These are phyloP conservation scores for Phytophthora sp. DNA, from an alignment of 352 stramenopile genomes.

Conservation along the genomic window DNA sequence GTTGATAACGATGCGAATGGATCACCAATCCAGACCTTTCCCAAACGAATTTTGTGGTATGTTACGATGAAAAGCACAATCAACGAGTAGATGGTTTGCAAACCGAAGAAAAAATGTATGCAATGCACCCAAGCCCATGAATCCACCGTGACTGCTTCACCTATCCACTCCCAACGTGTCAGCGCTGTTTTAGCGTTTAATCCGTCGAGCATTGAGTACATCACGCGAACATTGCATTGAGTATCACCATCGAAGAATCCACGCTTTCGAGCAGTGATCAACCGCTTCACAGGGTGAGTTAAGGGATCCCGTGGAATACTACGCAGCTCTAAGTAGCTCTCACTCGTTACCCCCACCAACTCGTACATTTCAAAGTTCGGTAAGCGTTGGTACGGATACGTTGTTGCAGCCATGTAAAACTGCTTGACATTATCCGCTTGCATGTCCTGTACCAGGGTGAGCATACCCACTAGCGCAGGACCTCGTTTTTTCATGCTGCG, in stretches of 20 bases:
- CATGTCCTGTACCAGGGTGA: constrained; percentile 36
- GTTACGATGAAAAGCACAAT: constrained; percentile 35
- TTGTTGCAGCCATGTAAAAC: constrained; percentile 32
- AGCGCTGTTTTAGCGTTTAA: constrained; percentile 20
- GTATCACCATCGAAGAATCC: constrained; percentile 38
- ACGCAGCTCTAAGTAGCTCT: constrained; percentile 27
- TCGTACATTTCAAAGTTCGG: constrained; percentile 40
- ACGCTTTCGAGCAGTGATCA: constrained; percentile 34
- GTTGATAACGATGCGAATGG: constrained; percentile 45
- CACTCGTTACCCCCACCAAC: constrained; percentile 16
- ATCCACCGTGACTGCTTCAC: constrained; percentile 21
- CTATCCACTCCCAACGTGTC: constrained; percentile 25
- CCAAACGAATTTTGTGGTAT: constrained; percentile 32
- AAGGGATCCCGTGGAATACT: constrained; percentile 19
- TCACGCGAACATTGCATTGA: constrained; percentile 33
- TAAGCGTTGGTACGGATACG: constrained; percentile 38
- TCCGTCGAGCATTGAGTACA: constrained; percentile 19
- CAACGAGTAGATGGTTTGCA: constrained; percentile 37
- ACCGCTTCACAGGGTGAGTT: constrained; percentile 28
- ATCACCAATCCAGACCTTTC: constrained; percentile 52
- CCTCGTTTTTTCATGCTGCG: constrained; percentile 21
- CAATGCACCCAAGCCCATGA: constrained; percentile 52
- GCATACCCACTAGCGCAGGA: constrained; percentile 26
- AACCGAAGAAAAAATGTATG: constrained; percentile 43
- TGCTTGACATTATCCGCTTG: constrained; percentile 22